Percentiles rank a stretch among this genome's conserved stretches.
Conservation (phyloP, 139 green algal species). For the Chlamydomonas incerta region DNA sequence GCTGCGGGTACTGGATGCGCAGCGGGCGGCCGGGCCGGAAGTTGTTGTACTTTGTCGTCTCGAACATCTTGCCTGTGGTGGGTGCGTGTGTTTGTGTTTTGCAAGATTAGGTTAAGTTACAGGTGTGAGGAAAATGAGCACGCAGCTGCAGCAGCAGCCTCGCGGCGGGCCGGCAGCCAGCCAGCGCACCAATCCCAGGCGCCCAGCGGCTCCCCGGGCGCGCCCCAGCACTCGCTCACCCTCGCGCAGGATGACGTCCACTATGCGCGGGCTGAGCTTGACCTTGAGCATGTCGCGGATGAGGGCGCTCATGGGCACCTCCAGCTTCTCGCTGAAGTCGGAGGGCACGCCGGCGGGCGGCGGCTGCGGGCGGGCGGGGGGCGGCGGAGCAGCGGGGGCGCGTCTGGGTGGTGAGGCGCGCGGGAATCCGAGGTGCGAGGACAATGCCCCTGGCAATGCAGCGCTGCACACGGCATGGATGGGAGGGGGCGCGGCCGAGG, state of each 20-base stretch:
- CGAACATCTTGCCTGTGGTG: conserved; percentile 24
- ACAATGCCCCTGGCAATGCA: no score
- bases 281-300: conserved; percentile 19
- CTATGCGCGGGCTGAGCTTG: conserved; percentile 7
- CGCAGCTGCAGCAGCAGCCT: no score
- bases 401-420: not conserved
- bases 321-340: not conserved
- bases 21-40: conserved; percentile 28
- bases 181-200: no score
- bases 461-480: no score
- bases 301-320: conserved; percentile 3
- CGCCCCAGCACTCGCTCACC: not conserved
- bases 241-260: conserved; percentile 20
- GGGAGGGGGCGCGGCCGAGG: no score
- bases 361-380: not conserved
- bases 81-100: no score
- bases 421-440: no score
- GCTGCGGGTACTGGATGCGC: not conserved
- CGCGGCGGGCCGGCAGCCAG: no score
- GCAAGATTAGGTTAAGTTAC: no score
- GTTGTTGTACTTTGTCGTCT: conserved; percentile 20
- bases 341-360: not conserved
- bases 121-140: no score
- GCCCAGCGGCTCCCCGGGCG: no score
- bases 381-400: not conserved